phyloP scores from a whole-genome alignment of 768 basidiomycete genomes.

The Tylopilus cervinicoccineus region DNA sequence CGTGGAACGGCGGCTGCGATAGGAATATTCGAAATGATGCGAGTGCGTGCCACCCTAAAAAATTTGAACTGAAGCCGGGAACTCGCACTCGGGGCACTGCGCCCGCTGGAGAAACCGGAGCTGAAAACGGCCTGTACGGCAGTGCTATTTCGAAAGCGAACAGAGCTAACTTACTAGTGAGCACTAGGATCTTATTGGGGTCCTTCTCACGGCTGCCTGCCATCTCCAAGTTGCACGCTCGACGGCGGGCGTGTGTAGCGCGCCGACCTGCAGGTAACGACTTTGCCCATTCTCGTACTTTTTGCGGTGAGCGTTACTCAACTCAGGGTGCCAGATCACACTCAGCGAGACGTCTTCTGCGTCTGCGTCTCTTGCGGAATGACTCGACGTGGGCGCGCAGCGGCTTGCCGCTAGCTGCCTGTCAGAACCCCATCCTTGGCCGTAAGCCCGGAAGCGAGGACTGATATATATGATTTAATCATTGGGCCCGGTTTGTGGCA shows the following conservation, averaged over 20 bases:
- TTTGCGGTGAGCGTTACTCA: background rate
- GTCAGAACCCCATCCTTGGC: background rate
- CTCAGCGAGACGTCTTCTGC: constrained; percentile 1
- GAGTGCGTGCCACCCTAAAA: constrained; percentile 10
- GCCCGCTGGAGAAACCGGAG: background rate
- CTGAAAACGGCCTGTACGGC: constrained; percentile 5
- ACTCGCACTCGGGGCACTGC: background rate
- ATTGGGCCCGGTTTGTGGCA: background rate
- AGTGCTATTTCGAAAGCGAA: background rate
- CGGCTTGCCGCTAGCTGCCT: background rate
- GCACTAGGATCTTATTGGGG: background rate
- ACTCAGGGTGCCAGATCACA: constrained; percentile 1
- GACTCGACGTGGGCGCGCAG: constrained; percentile 5
- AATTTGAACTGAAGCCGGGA: constrained; percentile 13
- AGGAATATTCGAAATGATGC: constrained; percentile 1
- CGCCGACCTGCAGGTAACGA: background rate
- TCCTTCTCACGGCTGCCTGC: constrained; percentile 12
- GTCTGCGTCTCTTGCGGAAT: background rate
- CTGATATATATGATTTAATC: background rate
- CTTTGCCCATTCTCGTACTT: constrained; percentile 1
- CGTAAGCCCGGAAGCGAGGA: background rate
- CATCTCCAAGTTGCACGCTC: background rate
- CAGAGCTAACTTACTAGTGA: background rate
- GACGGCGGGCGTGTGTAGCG: background rate
- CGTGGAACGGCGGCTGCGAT: background rate